Base-by-base conservation (phyloP, 352 stramenopile genomes). In the Phytophthora ohioensis region DNA sequence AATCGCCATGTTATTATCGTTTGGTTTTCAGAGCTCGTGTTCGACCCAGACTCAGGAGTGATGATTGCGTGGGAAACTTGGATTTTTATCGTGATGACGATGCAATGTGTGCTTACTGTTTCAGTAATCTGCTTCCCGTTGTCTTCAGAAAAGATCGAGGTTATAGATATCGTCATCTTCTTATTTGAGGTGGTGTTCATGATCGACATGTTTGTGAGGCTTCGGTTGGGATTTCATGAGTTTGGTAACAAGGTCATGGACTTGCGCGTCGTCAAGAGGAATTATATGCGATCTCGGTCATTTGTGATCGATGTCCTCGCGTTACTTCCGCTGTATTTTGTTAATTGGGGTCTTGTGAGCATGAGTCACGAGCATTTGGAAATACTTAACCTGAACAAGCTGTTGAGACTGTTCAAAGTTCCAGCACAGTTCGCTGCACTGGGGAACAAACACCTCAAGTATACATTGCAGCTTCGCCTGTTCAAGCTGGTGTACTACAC, bases 401-500 rank as follows among this genome's bases (percentile, higher is more conserved):
- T 93, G 3, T 5, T 84, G 1, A 69, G 85, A 2, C 47, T 93
- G 3, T 58, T 79, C n/a, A 93, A 91, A 60, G 80, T 91, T 0
- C 84, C 85, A 5, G 70, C 41, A 0, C 83, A 90, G 32, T 79
- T 93, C 41, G 53, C 46, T 2, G 81, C 73, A 4, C 67, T 91
- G 11, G 83, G 91, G 53, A 89, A 82, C 60, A 83, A 86, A 34
- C 86, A 91, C 43, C 63, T 91, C 17, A 91, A 88, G 58, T 79
- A 76, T 39, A 91, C 82, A 1, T 47, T 83, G 1, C 76, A 93
- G n/a, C 54, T 93, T 0, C 80, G 85, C 2, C 34, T 93, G 17
- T 87, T 90, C 71, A 93, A 91, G 69, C 54, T 93, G n/a, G 71
- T 93, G 12, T 92, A 91, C 63, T 92, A 90, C 67, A 88, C 82